These are phyloP conservation scores for Acanthamoeba healyi DNA, from an alignment of 208 protist species.

Conservation along the genomic window DNA sequence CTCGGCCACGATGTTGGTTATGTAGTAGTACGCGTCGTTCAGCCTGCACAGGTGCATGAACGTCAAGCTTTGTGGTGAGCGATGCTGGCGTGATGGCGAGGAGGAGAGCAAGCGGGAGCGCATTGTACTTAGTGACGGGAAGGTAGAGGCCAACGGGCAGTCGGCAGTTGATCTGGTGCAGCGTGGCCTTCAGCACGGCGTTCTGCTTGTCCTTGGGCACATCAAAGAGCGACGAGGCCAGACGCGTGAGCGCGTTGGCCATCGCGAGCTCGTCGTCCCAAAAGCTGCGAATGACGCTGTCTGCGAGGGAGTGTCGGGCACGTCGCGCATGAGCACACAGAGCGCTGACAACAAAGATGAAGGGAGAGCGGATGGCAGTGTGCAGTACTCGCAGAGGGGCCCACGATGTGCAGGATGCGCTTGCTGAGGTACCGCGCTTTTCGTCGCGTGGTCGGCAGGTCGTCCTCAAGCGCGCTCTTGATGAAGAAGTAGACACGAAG, in stretches of 20 bases:
- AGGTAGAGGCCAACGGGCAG: not conserved
- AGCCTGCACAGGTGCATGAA: too few relatives aligned
- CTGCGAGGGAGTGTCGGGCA: too few relatives aligned
- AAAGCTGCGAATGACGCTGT: not conserved
- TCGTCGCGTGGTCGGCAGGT: not conserved
- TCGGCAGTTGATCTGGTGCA: conserved; percentile 17
- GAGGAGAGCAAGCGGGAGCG: too few relatives aligned
- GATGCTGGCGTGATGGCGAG: too few relatives aligned
- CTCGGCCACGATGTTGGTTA: not conserved
- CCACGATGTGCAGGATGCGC: not conserved
- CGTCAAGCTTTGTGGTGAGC: too few relatives aligned
- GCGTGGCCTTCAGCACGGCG: not conserved
- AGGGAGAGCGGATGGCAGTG: not conserved
- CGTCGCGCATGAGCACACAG: not conserved
- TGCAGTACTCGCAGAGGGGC: not conserved
- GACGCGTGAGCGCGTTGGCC: not conserved
- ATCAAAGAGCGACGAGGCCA: not conserved
- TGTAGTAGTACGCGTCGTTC: not conserved
- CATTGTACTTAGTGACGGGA: not conserved
- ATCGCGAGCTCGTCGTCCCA: conserved; percentile 22
- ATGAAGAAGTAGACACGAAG: conserved; percentile 38
- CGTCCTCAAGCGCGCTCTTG: conserved; percentile 5
- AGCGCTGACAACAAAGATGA: too few relatives aligned
- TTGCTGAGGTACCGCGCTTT: not conserved
- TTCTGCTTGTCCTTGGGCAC: conserved; percentile 36